phyloP scores from a whole-genome alignment of 768 basidiomycete species.

The Mycena polygramma region DNA sequence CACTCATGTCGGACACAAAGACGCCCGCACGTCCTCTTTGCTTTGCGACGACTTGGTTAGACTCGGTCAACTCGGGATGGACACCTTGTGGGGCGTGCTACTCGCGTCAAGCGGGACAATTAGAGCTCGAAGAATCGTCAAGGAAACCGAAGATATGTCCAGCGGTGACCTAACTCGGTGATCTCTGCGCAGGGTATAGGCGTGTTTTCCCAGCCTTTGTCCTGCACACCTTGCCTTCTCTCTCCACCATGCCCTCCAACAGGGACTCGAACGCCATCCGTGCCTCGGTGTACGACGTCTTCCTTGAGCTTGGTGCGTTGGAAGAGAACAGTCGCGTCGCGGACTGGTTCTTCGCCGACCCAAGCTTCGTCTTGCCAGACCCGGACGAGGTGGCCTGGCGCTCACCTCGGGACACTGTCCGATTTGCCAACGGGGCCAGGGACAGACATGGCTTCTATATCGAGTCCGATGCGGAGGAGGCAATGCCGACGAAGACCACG shows the following conservation, averaged over 20 bases:
- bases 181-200: neutral
- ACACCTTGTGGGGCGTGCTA: too few relatives aligned
- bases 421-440: neutral
- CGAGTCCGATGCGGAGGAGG: neutral
- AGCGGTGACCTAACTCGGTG: conserved; percentile 23
- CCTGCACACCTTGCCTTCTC: neutral
- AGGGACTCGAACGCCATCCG: conserved; percentile 44
- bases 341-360: conserved; percentile 51
- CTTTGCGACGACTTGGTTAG: too few relatives aligned
- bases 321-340: conserved; percentile 48
- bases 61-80: too few relatives aligned
- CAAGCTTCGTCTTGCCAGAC: conserved; percentile 20
- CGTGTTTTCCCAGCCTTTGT: conserved; percentile 31
- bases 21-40: too few relatives aligned
- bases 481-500: neutral
- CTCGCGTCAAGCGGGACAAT: neutral
- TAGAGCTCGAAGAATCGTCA: conserved; percentile 17
- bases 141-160: conserved; percentile 12
- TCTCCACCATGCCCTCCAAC: conserved; percentile 27
- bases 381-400: conserved; percentile 9
- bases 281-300: conserved; percentile 50
- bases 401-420: conserved; percentile 17
- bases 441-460: neutral
- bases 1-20: too few relatives aligned
- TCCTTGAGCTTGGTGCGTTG: conserved; percentile 49